These are phyloP conservation scores for Pestalotiopsis fici DNA, from an alignment of 2,329 filamentous ascomycete genomes.

Conservation along the genomic window DNA sequence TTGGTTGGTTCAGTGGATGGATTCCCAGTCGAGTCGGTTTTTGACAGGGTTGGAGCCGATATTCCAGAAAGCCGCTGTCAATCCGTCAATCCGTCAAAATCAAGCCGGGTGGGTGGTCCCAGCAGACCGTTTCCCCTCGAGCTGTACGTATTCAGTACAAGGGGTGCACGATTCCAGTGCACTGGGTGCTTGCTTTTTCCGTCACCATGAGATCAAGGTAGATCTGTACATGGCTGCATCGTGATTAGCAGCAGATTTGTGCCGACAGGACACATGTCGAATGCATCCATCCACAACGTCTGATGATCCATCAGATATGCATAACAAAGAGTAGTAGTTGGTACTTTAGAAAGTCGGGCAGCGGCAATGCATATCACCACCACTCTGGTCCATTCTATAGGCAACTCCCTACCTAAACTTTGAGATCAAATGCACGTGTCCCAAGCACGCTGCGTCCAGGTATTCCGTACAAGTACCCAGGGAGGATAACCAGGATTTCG, in stretches of 20 bases:
- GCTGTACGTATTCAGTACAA: neutral
- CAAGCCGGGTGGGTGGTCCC: neutral
- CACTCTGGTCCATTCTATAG: neutral
- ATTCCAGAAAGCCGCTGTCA: conserved; percentile 5
- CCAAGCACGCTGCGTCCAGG: neutral
- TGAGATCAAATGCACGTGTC: neutral
- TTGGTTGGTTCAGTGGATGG: neutral
- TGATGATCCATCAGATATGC: neutral
- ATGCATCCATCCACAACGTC: neutral
- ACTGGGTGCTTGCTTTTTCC: neutral
- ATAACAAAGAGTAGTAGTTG: neutral
- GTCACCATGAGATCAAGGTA: neutral
- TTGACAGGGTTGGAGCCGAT: neutral
- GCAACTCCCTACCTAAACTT: neutral
- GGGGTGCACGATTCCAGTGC: neutral
- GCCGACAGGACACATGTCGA: neutral
- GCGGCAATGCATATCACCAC: neutral
- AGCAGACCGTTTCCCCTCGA: neutral
- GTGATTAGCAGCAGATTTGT: neutral
- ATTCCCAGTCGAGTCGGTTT: neutral
- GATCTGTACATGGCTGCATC: neutral
- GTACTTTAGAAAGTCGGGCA: neutral
- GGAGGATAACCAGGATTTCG: neutral
- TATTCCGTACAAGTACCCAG: neutral
- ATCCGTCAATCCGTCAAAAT: neutral